phyloP scores from a whole-genome alignment of 495 filamentous ascomycete genomes.

The Hyaloscypha variabilis region DNA sequence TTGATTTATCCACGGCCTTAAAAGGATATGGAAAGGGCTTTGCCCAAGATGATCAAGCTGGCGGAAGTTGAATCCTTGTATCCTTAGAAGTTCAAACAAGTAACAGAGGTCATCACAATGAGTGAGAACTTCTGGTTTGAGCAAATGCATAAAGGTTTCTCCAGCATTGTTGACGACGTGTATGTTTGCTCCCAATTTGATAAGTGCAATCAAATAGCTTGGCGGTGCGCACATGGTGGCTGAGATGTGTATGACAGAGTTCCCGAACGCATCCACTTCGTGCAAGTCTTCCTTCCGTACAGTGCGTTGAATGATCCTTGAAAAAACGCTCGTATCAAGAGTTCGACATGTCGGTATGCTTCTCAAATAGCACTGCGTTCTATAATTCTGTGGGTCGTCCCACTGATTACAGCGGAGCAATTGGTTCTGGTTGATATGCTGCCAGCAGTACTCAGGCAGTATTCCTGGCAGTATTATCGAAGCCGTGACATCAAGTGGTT shows the following conservation, averaged over 20 bases:
- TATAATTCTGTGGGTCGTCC: background rate
- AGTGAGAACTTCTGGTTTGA: slow-evolving; percentile 42
- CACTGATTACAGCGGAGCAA: background rate
- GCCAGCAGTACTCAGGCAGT: slow-evolving; percentile 8
- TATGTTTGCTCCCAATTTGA: slow-evolving; percentile 32
- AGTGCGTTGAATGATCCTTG: background rate
- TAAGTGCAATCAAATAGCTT: background rate
- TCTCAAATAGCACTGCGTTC: background rate
- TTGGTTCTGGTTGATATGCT: slow-evolving; percentile 7
- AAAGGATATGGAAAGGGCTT: slow-evolving; percentile 41
- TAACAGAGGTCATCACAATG: slow-evolving; percentile 2
- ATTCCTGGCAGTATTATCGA: background rate
- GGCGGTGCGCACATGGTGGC: slow-evolving; percentile 29
- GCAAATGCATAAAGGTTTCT: slow-evolving; percentile 52
- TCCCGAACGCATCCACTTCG: slow-evolving; percentile 41
- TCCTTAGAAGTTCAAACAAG: slow-evolving; percentile 5
- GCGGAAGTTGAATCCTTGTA: slow-evolving; percentile 35
- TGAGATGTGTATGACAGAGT: slow-evolving; percentile 47
- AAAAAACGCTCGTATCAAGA: background rate
- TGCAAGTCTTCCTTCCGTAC: background rate
- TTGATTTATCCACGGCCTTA: background rate
- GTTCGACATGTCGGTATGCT: background rate
- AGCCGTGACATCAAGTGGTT: background rate
- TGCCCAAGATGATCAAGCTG: slow-evolving; percentile 47
- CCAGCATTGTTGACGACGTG: slow-evolving; percentile 41